Evolutionary conservation across 495 filamentous ascomycete species (phyloP).

Genomic region (Recurvomyces mirabilis): DNA sequence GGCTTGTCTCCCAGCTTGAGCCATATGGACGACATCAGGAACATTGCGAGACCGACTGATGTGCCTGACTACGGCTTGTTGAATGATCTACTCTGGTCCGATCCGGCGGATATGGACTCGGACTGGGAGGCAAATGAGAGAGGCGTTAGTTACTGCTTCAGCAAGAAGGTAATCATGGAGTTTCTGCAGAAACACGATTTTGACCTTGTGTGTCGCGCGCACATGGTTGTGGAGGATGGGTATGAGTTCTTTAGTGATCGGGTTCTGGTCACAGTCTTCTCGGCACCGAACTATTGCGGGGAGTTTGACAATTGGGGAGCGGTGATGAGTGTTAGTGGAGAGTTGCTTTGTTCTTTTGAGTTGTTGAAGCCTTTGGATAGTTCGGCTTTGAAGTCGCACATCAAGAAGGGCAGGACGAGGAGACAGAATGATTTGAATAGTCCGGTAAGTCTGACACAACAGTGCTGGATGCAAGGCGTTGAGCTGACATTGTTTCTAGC

Average conservation of each 20-base stretch:
- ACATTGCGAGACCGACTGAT: constrained; percentile 90
- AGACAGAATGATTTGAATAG: constrained; percentile 84
- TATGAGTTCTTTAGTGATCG: constrained; percentile 98
- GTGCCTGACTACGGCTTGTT: constrained; percentile 95
- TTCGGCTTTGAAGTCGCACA: constrained; percentile 94
- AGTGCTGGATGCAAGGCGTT: neutral
- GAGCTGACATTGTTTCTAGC: constrained; percentile 15
- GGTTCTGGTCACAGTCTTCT: constrained; percentile 93
- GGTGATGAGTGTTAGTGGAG: constrained; percentile 91
- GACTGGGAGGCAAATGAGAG: constrained; percentile 98
- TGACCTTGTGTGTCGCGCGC: constrained; percentile 89
- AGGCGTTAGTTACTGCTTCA: constrained; percentile 97
- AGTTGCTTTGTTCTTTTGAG: constrained; percentile 95
- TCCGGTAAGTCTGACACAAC: constrained; percentile 48
- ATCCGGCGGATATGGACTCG: constrained; percentile 88
- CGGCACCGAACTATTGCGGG: constrained; percentile 95
- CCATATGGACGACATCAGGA: constrained; percentile 97
- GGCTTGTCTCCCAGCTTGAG: constrained; percentile 83
- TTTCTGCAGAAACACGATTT: constrained; percentile 94
- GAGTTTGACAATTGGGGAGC: constrained; percentile 99
- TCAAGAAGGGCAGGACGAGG: constrained; percentile 95
- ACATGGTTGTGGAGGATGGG: constrained; percentile 99
- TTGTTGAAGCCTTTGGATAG: constrained; percentile 92
- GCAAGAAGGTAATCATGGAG: constrained; percentile 95
- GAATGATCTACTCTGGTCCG: constrained; percentile 95